phyloP scores from a whole-genome alignment of 176 grass and related monocot genomes.

The Cenchrus fungigraminus region DNA sequence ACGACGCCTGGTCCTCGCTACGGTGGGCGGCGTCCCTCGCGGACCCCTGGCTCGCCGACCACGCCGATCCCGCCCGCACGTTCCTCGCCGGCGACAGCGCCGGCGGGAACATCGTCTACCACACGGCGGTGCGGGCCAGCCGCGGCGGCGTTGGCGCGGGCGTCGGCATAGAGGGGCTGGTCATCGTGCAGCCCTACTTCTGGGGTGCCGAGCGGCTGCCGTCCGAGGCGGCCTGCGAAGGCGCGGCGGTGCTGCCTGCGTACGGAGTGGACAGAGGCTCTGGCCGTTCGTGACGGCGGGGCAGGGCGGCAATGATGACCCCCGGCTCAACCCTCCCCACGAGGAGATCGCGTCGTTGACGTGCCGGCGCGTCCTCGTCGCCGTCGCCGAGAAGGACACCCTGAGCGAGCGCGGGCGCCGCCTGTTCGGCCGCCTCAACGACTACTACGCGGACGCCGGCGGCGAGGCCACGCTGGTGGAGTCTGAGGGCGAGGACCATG shows the following conservation, averaged over 20 bases:
- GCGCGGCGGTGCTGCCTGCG: constrained; percentile 4
- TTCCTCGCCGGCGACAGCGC: constrained; percentile 34
- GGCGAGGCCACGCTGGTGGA: not conserved
- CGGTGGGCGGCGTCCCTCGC: constrained; percentile 30
- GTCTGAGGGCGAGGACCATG: constrained; percentile 32
- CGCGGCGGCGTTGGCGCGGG: not conserved
- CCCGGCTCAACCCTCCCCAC: not conserved
- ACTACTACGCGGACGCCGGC: not conserved
- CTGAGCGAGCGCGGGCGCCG: not conserved
- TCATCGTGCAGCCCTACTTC: constrained; percentile 7
- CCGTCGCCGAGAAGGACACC: not conserved
- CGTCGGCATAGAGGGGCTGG: not conserved
- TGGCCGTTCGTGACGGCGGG: constrained; percentile 43
- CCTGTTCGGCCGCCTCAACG: not conserved
- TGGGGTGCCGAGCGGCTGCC: constrained; percentile 21
- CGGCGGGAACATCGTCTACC: constrained; percentile 20
- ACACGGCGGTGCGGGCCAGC: not conserved
- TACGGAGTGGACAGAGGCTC: not conserved
- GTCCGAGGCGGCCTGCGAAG: constrained; percentile 33
- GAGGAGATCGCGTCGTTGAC: not conserved
- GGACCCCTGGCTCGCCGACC: not conserved
- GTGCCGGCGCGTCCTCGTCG: not conserved
- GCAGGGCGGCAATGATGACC: constrained; percentile 42
- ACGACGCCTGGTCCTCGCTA: constrained; percentile 16
- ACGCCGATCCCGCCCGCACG: not conserved